phyloP scores from a whole-genome alignment of 2,329 filamentous ascomycete species.

The Ophiosphaerella narmari region DNA sequence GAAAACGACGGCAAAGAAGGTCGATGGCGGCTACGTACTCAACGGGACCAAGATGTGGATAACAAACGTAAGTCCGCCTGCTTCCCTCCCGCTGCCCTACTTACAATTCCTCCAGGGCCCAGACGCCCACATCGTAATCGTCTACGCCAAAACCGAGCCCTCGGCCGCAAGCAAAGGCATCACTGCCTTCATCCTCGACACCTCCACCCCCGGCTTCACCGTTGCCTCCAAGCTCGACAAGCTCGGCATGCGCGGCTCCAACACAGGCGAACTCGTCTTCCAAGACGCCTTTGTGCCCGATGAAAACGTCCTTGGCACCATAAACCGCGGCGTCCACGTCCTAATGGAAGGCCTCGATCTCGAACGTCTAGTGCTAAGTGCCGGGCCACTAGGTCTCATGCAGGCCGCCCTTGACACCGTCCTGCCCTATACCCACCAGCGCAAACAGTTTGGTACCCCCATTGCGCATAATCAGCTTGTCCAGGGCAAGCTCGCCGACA shows the following conservation, averaged over 20 bases:
- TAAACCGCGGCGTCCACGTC: slow-evolving; percentile 85
- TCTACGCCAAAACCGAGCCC: slow-evolving; percentile 95
- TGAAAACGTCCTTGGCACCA: slow-evolving; percentile 76
- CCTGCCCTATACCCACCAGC: slow-evolving; percentile 85
- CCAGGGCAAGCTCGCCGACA: slow-evolving; percentile 91
- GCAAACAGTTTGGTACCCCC: slow-evolving; percentile 84
- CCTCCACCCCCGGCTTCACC: slow-evolving; percentile 72
- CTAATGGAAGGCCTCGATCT: slow-evolving; percentile 96
- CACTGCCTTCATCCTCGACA: slow-evolving; percentile 89
- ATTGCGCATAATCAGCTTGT: slow-evolving; percentile 92
- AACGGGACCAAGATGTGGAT: slow-evolving; percentile 99
- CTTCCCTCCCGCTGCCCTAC: no score
- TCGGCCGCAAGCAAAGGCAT: slow-evolving; percentile 84
- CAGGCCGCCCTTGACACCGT: slow-evolving; percentile 84
- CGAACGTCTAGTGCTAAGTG: slow-evolving; percentile 87
- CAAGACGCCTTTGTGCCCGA: slow-evolving; percentile 87
- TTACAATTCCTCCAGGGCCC: slow-evolving; percentile 60
- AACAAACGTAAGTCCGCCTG: slow-evolving; percentile 71
- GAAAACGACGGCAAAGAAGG: slow-evolving; percentile 80
- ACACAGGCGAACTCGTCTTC: slow-evolving; percentile 92
- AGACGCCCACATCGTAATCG: slow-evolving; percentile 87
- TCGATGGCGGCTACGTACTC: slow-evolving; percentile 82
- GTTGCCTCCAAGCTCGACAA: slow-evolving; percentile 94
- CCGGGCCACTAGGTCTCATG: slow-evolving; percentile 93
- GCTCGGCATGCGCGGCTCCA: slow-evolving; percentile 95